A percentile compares a stretch with the other conserved stretches of the same genome.
Conservation (phyloP, 257 asterid species). For the Jaltomata sinuosa region DNA sequence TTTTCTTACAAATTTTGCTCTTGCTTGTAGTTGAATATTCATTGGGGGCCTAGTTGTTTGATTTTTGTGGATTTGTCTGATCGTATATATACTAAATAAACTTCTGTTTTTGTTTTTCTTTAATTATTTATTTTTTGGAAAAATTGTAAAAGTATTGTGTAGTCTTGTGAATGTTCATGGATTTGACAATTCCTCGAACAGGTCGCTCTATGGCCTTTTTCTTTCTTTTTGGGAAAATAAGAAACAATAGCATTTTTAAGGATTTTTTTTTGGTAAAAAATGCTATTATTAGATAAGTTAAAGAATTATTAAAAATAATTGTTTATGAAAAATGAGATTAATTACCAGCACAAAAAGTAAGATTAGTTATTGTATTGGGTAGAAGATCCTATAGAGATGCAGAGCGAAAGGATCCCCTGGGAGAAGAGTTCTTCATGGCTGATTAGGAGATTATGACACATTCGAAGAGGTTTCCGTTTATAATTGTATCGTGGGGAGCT, state of each 20-base stretch:
- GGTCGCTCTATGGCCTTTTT: not conserved
- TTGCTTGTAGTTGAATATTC: not conserved
- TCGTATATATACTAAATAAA: not conserved
- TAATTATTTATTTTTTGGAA: not conserved
- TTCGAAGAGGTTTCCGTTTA: too few relatives aligned
- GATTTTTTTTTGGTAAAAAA: not conserved
- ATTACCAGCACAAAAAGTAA: not conserved
- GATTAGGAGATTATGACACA: too few relatives aligned
- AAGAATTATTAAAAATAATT: not conserved
- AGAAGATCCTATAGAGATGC: too few relatives aligned
- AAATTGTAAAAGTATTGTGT: not conserved
- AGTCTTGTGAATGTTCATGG: not conserved
- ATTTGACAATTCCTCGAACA: slow-evolving; percentile 8
- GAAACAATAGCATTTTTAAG: not conserved
- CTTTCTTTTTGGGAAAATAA: not conserved
- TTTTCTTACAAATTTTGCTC: not conserved
- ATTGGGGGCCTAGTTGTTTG: not conserved
- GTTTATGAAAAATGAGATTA: not conserved
- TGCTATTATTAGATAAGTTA: not conserved
- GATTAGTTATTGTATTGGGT: too few relatives aligned
- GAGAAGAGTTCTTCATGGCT: too few relatives aligned
- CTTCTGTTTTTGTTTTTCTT: not conserved
- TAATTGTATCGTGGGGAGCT: too few relatives aligned
- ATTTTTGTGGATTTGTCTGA: not conserved
- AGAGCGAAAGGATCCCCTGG: too few relatives aligned